These are phyloP conservation scores for Oryza punctata DNA, from an alignment of 176 grass and related monocot species.

Conservation along the genomic window DNA sequence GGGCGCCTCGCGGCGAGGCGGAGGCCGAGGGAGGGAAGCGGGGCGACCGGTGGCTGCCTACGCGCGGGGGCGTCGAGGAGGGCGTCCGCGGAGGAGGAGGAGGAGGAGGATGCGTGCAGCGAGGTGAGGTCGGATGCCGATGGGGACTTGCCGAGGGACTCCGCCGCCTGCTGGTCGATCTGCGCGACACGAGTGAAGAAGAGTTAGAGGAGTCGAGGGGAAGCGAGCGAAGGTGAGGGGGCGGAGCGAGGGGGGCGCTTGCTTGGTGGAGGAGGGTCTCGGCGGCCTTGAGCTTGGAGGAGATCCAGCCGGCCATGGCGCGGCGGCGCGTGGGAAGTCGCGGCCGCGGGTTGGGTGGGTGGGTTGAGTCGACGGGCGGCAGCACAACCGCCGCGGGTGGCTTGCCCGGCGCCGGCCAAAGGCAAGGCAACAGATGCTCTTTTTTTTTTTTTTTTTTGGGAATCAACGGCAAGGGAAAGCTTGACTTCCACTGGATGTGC, in stretches of 20 bases:
- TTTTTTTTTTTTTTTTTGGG: background rate
- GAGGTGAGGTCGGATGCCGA: constrained; percentile 48
- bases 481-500: background rate
- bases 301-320: constrained; percentile 94
- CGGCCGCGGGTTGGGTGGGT: background rate
- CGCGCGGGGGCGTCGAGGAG: constrained; percentile 37
- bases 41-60: constrained; percentile 32
- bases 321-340: background rate
- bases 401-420: constrained; percentile 1
- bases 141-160: constrained; percentile 74
- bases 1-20: constrained; percentile 37
- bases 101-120: constrained; percentile 10
- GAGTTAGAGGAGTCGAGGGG: constrained; percentile 29
- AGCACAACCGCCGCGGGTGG: constrained; percentile 16
- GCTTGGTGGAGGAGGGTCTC: constrained; percentile 94
- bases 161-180: constrained; percentile 98
- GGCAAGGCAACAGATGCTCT: background rate
- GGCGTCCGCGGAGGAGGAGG: background rate
- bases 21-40: constrained; percentile 54
- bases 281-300: constrained; percentile 94
- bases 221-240: background rate
- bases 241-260: constrained; percentile 19
- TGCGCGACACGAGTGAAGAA: constrained; percentile 43
- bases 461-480: background rate
- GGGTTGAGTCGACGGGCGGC: background rate